Conservation (phyloP, 192 early-diverging fungal species). For the Bifiguratus adelaidae region DNA sequence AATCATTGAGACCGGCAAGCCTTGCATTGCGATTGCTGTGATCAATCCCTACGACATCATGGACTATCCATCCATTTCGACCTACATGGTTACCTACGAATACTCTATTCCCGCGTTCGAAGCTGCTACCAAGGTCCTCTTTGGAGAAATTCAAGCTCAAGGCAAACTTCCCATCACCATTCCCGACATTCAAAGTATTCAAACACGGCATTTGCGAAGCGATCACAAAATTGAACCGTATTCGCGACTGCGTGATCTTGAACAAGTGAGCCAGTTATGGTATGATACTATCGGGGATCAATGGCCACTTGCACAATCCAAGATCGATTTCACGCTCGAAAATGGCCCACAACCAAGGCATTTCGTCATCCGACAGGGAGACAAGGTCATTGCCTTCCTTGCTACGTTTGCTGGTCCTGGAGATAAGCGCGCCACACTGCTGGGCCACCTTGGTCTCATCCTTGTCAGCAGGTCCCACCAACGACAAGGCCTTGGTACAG, state of each 20-base stretch:
- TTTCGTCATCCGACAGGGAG: constrained; percentile 8
- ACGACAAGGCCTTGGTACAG: constrained; percentile 11
- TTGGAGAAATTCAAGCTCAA: constrained; percentile 15
- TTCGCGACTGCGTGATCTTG: constrained; percentile 3
- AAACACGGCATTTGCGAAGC: neutral
- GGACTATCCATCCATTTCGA: constrained; percentile 14
- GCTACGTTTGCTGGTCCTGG: constrained; percentile 7
- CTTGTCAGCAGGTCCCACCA: constrained; percentile 13
- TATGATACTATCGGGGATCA: neutral
- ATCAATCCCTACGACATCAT: constrained; percentile 27
- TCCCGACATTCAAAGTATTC: neutral
- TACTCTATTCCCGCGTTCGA: constrained; percentile 22
- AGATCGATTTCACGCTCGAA: constrained; percentile 6
- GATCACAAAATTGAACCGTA: neutral
- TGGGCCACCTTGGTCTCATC: constrained; percentile 17
- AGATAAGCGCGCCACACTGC: neutral
- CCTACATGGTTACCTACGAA: constrained; percentile 22
- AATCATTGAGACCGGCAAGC: neutral
- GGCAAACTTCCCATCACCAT: constrained; percentile 13
- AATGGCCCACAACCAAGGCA: constrained; percentile 1
- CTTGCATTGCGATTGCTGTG: constrained; percentile 12
- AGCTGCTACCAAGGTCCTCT: constrained; percentile 12
- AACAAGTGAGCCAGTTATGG: constrained; percentile 10
- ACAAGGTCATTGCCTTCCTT: constrained; percentile 17
- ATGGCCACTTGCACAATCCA: constrained; percentile 8